Conservation (phyloP, 768 basidiomycete genomes). For the Tulasnella sp. region DNA sequence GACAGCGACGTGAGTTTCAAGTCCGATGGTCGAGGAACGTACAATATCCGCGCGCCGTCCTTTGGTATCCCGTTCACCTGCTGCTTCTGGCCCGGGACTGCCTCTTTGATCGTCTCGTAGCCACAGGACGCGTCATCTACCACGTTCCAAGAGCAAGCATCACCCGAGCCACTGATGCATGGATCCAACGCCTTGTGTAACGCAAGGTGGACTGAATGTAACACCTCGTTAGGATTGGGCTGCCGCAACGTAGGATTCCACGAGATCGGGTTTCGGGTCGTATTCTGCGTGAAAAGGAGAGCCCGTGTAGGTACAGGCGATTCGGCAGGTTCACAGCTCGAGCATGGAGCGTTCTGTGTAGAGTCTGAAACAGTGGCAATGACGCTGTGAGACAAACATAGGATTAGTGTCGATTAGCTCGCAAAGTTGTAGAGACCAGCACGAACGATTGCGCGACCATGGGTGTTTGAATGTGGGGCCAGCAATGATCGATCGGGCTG, state of each 20-base stretch:
- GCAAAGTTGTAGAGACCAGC: too few relatives aligned
- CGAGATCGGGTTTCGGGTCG: slow-evolving; percentile 18
- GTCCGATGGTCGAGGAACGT: slow-evolving; percentile 11
- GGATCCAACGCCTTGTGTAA: slow-evolving; percentile 19
- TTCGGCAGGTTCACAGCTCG: neutral
- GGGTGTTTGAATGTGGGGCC: neutral
- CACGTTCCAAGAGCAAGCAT: slow-evolving; percentile 13
- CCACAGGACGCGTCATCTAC: neutral
- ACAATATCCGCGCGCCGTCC: neutral
- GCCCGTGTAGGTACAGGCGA: neutral
- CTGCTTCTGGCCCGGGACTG: neutral
- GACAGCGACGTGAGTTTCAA: neutral
- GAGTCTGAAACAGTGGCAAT: too few relatives aligned
- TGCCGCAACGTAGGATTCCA: slow-evolving; percentile 17
- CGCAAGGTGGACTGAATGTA: slow-evolving; percentile 17
- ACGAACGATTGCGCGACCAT: too few relatives aligned
- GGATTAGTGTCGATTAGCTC: too few relatives aligned
- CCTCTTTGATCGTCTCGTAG: neutral
- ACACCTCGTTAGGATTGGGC: slow-evolving; percentile 15
- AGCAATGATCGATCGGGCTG: neutral
- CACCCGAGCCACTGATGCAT: slow-evolving; percentile 11
- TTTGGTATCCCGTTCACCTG: neutral
- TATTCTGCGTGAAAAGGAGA: slow-evolving; percentile 19
- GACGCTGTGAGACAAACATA: too few relatives aligned
- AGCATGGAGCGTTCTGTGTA: neutral